These are phyloP conservation scores for Apiotrichum sp. DNA, from an alignment of 1,284 basidiomycete species.

Conservation along the genomic window DNA sequence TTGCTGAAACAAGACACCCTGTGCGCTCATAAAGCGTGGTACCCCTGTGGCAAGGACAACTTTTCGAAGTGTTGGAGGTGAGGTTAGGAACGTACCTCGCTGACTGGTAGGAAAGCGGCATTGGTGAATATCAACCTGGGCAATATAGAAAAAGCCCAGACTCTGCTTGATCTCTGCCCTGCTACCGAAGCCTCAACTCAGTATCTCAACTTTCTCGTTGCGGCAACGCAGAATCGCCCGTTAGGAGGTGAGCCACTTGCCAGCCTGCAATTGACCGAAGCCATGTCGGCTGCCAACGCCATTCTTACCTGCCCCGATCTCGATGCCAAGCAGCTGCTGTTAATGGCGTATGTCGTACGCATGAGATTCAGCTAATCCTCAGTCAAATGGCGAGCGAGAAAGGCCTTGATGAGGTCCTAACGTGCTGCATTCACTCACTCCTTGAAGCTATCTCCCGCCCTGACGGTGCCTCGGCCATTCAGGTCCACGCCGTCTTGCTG, in stretches of 20 bases:
- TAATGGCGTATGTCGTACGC: conserved; percentile 14
- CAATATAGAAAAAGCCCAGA: background rate
- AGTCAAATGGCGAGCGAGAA: conserved; percentile 8
- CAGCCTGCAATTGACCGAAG: background rate
- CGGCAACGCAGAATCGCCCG: conserved; percentile 4
- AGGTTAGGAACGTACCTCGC: background rate
- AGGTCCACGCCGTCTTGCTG: conserved; percentile 1
- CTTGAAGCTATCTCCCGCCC: background rate
- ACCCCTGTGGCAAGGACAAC: background rate
- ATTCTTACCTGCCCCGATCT: conserved; percentile 18
- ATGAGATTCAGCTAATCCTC: background rate
- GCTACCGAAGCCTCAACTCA: conserved; percentile 15
- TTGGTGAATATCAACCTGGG: conserved; percentile 5
- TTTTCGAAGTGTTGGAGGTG: conserved; percentile 8
- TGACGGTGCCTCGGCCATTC: background rate
- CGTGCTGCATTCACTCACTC: background rate
- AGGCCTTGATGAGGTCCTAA: background rate
- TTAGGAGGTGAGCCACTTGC: background rate
- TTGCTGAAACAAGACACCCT: conserved; percentile 4
- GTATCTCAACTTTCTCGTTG: conserved; percentile 18
- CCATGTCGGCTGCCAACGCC: conserved; percentile 7
- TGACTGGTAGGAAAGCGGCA: conserved; percentile 8
- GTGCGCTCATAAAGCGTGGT: conserved; percentile 3
- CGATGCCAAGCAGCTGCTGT: conserved; percentile 13
- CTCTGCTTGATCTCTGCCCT: conserved; percentile 8